These are phyloP conservation scores for Beauveria varroae DNA, from an alignment of 2,329 filamentous ascomycete species.

Conservation along the genomic window DNA sequence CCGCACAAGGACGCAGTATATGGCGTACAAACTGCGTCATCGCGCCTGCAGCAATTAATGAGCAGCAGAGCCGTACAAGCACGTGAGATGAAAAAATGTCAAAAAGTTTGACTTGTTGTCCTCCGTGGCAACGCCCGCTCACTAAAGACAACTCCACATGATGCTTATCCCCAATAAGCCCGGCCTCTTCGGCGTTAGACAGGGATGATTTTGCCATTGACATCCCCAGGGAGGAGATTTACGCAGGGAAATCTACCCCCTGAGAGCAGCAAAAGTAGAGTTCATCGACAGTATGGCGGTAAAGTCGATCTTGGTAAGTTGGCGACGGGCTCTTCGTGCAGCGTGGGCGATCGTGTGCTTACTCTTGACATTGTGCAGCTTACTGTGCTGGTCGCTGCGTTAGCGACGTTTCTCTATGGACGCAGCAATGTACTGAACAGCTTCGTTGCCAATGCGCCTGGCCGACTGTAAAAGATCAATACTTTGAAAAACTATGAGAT, in stretches of 20 bases:
- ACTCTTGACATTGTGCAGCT: neutral
- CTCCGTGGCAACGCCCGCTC: too few species aligned
- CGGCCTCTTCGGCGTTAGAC: neutral
- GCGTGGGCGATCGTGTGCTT: neutral
- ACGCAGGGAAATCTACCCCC: too few species aligned
- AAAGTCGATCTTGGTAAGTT: neutral
- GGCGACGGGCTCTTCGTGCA: neutral
- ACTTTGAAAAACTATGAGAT: slow-evolving; percentile 21
- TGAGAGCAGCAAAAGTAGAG: too few species aligned
- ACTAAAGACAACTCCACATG: too few species aligned
- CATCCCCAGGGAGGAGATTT: neutral
- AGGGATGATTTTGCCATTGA: neutral
- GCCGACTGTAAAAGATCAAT: slow-evolving; percentile 21
- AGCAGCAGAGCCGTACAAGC: too few species aligned
- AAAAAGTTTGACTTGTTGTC: too few species aligned
- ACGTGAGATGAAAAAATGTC: too few species aligned
- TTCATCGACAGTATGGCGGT: neutral
- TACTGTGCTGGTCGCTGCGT: neutral
- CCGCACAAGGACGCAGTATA: too few species aligned
- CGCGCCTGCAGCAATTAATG: too few species aligned
- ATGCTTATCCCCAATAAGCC: neutral
- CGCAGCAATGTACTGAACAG: slow-evolving; percentile 14
- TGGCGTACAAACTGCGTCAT: too few species aligned
- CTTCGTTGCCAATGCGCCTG: slow-evolving; percentile 24
- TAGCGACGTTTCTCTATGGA: slow-evolving; percentile 14